Conservation (phyloP, 163 green algal species). For the Coccomyxa subellipsoidea region DNA sequence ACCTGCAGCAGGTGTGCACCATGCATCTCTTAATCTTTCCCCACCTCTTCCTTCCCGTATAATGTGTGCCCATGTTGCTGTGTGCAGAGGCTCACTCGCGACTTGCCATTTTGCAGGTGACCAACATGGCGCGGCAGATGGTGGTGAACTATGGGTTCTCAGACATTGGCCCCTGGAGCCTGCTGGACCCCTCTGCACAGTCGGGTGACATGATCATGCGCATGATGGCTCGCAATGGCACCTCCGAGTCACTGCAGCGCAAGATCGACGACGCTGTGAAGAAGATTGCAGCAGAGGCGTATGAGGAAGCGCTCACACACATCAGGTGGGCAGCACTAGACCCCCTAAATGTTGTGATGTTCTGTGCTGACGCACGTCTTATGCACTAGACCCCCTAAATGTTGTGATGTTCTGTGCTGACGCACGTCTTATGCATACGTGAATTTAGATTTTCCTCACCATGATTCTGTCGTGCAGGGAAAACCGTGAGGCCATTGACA, state of each 20-base stretch:
- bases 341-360: background rate
- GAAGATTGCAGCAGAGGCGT: constrained; percentile 49
- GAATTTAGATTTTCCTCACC: background rate
- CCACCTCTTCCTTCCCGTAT: background rate
- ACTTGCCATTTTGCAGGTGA: constrained; percentile 66
- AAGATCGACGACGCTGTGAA: constrained; percentile 86
- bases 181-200: constrained; percentile 85
- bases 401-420: background rate
- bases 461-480: background rate
- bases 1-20: constrained; percentile 78
- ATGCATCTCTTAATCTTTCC: background rate
- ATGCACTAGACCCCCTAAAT: background rate
- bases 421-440: too few relatives aligned
- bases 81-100: too few relatives aligned
- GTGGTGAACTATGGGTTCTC: constrained; percentile 98
- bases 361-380: too few relatives aligned
- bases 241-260: constrained; percentile 90
- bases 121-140: constrained; percentile 94
- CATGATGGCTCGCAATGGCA: constrained; percentile 96
- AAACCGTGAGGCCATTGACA: constrained; percentile 91
- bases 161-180: constrained; percentile 91
- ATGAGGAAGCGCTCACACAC: constrained; percentile 67
- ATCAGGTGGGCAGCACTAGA: constrained; percentile 41
- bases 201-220: constrained; percentile 91
- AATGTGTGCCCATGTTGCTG: too few relatives aligned